phyloP scores from a whole-genome alignment of 805 yeast genomes.

The Candida khao-thaluensis region DNA sequence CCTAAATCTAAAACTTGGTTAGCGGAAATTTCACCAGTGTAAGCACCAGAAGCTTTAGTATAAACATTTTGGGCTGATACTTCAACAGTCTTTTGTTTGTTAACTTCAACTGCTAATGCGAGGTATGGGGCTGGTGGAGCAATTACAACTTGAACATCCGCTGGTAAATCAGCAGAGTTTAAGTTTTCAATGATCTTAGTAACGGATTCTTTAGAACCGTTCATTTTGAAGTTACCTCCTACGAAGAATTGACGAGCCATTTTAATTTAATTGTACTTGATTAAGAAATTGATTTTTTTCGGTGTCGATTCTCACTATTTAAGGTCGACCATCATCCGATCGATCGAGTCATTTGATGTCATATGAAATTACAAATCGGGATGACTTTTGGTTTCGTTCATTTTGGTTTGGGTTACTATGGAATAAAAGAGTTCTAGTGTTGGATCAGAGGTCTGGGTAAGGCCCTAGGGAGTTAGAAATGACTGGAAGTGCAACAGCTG shows the following conservation, averaged over 20 bases:
- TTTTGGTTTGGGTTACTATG: no score
- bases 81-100: constrained; percentile 69
- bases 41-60: constrained; percentile 90
- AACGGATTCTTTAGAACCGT: constrained; percentile 88
- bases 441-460: no score
- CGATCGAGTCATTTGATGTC: constrained; percentile 11
- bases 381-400: not conserved
- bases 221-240: constrained; percentile 99
- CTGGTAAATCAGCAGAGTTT: constrained; percentile 73
- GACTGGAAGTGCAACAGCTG: no score
- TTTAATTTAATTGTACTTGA: constrained; percentile 10
- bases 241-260: constrained; percentile 92
- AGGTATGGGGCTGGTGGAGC: constrained; percentile 96
- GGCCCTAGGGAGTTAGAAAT: no score
- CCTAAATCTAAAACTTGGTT: constrained; percentile 87
- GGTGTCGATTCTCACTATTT: constrained; percentile 1
- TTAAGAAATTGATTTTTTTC: not conserved
- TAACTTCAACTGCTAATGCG: constrained; percentile 65
- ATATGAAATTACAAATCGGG: not conserved
- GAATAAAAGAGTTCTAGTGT: no score
- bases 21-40: constrained; percentile 95
- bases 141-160: constrained; percentile 86
- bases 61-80: constrained; percentile 92
- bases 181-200: constrained; percentile 78
- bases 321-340: constrained; percentile 18